Evolutionary conservation across 106 monocot genomes (phyloP), one percentile per base, ranked within the genome.

Genomic region (Dendrobium officinale): DNA sequence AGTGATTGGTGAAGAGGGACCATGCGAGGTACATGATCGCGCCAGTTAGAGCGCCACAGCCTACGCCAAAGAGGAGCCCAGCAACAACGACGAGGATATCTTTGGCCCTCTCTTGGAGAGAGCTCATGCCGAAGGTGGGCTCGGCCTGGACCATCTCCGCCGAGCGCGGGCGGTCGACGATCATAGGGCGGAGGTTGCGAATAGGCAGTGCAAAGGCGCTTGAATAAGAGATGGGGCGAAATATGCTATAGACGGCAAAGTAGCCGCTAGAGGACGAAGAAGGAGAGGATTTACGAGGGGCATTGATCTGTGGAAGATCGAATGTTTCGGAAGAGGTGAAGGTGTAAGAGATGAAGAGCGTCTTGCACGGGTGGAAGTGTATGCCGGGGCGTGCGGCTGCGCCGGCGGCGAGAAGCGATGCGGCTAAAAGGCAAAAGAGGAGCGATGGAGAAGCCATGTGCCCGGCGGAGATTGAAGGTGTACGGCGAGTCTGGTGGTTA

Each of bases 61-160:
- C 92, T 82, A 90, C 86, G 68, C 92, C 92, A 67, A 92, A 89
- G 48, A 92, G 89, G 44, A 92, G 89, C 37, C 89, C 89, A 29
- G 85, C 84, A 33, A 88, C 90, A 66, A 92, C 92, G 31, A 86
- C 84, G 64, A 92, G 89, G 82, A 92, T 88, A 78, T 92, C 92
- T 67, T 86, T 81, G 42, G 92, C 90, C 64, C 92, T 85, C 19
- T 92, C 90, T 73, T 81, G 86, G 45, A 90, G 75, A 29, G 92
- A 90, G 22, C 82, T 82, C 43, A 82, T 42, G 27, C 76, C 85
- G 67, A 26, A 33, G 51, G 81, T 33, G 24, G 77, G 67, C 37
- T 77, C 48, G 9, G 78, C 22, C 44, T 55, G 37, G 37, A 10
- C 51, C 3, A 43, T 48, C 15, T 48, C 55, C 68, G 64, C 24